phyloP scores from a whole-genome alignment of 2,329 filamentous ascomycete genomes.

The Penicillium verrucosum region DNA sequence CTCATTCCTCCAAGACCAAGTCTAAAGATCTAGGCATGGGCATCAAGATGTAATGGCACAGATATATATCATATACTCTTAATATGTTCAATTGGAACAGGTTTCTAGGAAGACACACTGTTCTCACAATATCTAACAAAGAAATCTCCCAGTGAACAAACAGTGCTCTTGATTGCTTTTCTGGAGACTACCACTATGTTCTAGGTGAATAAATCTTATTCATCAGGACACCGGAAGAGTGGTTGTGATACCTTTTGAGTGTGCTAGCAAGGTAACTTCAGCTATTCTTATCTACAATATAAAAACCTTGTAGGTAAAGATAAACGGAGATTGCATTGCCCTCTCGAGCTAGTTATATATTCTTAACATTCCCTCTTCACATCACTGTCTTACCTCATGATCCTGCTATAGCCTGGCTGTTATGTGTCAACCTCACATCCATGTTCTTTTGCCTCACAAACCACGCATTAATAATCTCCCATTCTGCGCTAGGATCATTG shows the following conservation, averaged over 20 bases:
- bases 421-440: neutral
- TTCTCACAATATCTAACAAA: neutral
- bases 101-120: neutral
- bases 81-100: neutral
- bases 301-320: neutral
- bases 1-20: too few species aligned
- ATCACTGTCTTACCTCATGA: neutral
- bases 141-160: neutral
- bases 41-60: neutral
- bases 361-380: too few species aligned
- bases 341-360: too few species aligned
- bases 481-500: constrained; percentile 15
- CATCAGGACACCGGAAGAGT: neutral
- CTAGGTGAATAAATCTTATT: neutral
- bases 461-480: constrained; percentile 44
- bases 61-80: too few species aligned
- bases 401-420: neutral
- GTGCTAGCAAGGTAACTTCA: neutral
- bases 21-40: neutral
- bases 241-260: neutral
- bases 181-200: neutral
- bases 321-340: neutral
- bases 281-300: neutral
- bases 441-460: neutral
- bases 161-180: neutral